A percentile compares a stretch with the other conserved stretches of the same genome.
phyloP scores from a whole-genome alignment of 345 rosid species.

The Eutrema yunnanense region DNA sequence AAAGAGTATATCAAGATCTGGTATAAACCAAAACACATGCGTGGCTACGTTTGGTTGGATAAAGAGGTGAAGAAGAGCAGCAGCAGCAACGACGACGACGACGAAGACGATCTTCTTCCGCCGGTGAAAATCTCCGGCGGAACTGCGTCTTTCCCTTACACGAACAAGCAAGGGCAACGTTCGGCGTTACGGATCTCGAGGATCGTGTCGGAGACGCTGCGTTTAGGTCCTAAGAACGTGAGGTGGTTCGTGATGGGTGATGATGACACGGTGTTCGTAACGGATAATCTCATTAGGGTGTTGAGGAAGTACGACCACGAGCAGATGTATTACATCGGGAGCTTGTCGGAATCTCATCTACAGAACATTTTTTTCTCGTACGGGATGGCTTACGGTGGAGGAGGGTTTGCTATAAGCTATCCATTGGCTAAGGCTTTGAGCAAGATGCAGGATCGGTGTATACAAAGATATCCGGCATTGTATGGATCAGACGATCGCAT shows the following conservation, averaged over 20 bases:
- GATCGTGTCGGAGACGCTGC: slow-evolving; percentile 83
- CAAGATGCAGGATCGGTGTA: slow-evolving; percentile 85
- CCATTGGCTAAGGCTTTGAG: slow-evolving; percentile 80
- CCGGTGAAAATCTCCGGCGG: slow-evolving; percentile 61
- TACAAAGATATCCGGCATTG: slow-evolving; percentile 79
- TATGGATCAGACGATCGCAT: slow-evolving; percentile 97
- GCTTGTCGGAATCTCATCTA: slow-evolving; percentile 89
- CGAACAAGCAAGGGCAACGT: slow-evolving; percentile 79
- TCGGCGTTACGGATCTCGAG: slow-evolving; percentile 94
- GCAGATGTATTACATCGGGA: slow-evolving; percentile 85
- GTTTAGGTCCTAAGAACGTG: slow-evolving; percentile 56
- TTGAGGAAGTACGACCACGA: slow-evolving; percentile 79
- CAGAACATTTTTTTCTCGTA: slow-evolving; percentile 93
- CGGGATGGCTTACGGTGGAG: slow-evolving; percentile 98
- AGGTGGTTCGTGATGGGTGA: slow-evolving; percentile 99
- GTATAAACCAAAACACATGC: slow-evolving; percentile 65
- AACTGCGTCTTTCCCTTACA: slow-evolving; percentile 65
- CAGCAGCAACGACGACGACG: not conserved
- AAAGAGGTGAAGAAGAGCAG: slow-evolving; percentile 27
- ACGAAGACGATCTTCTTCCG: slow-evolving; percentile 37
- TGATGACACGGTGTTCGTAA: slow-evolving; percentile 85
- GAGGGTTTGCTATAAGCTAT: slow-evolving; percentile 93
- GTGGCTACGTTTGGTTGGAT: slow-evolving; percentile 94
- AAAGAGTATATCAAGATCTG: slow-evolving; percentile 93
- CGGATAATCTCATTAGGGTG: slow-evolving; percentile 77